These are phyloP conservation scores for Fragilariopsis cylindrus DNA, from an alignment of 108 stramenopile species.

Conservation along the genomic window DNA sequence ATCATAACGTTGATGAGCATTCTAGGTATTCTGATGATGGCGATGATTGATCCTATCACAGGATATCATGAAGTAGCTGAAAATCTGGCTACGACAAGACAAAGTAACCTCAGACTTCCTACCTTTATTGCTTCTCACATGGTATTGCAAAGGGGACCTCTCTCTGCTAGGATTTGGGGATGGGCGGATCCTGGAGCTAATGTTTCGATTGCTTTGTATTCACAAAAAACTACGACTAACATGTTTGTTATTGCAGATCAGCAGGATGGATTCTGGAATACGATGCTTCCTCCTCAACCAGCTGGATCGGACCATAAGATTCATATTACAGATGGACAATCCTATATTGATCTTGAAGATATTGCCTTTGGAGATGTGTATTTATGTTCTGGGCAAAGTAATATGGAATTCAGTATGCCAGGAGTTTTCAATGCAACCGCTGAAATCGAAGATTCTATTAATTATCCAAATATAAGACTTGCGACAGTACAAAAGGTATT, in stretches of 20 bases:
- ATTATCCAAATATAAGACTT: constrained; percentile 36
- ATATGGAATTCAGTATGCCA: constrained; percentile 30
- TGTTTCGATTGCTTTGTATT: constrained; percentile 7
- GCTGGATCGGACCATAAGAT: constrained; percentile 21
- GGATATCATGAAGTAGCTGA: too few relatives aligned
- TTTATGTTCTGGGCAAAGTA: constrained; percentile 40
- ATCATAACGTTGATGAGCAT: too few relatives aligned
- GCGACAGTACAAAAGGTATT: constrained; percentile 15
- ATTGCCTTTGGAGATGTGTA: constrained; percentile 43
- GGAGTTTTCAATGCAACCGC: constrained; percentile 13
- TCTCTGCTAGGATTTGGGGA: constrained; percentile 25
- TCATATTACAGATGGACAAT: constrained; percentile 16
- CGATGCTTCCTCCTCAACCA: constrained; percentile 31
- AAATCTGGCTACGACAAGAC: too few relatives aligned
- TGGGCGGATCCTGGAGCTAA: constrained; percentile 17
- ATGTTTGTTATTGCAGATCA: neutral
- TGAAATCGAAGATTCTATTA: constrained; percentile 31
- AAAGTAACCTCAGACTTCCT: neutral
- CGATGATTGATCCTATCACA: too few relatives aligned
- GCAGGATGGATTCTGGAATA: constrained; percentile 13
- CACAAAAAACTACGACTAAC: neutral
- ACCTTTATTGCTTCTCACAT: constrained; percentile 32
- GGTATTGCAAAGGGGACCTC: constrained; percentile 35
- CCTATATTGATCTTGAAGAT: constrained; percentile 17
- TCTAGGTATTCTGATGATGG: too few relatives aligned